Evolutionary conservation across 106 monocot species (phyloP), one percentile per base, ranked within the genome.

Genomic region (Apostasia shenzhenica): DNA sequence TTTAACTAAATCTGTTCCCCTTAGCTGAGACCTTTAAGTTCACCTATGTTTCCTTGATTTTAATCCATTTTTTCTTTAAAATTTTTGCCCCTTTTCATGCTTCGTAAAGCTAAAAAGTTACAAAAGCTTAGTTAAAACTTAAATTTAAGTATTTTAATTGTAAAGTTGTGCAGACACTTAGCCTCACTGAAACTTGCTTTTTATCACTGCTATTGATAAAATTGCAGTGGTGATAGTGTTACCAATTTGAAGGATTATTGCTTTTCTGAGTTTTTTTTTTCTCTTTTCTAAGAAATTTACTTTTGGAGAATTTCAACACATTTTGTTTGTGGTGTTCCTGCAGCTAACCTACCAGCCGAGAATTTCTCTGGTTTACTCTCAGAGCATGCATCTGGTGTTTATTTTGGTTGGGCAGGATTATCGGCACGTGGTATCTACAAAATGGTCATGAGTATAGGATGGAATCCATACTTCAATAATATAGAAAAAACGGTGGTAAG

Each of bases 391-490:
- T 97, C 92, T 3, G 97, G 97, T 47, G 97, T 97, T 52, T 97
- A 89, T 57, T 92, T 97, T 79, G 97, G 97, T 6, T 97, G 97
- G 97, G 97, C 97, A 70, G 71, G 70, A 41, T 67, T 92, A 37
- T 77, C 86, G 55, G 72, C 41, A 37, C 80, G 75, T 44, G 97
- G 92, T 14, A 69, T 92, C 54, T 92, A 77, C 73, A 97, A 97
- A 80, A 97, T 92, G 97, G 97, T 89, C 45, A 97, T 92, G 97
- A 92, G 89, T 65, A 81, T 97, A 70, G 95, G 92, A 48, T 92
- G 95, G 95, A 95, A 95, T 69, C 95, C 95, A 39, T 95, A 86
- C 71, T 95, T 95, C 56, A 82, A 92, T 62, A 92, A 95, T 60
- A 89, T 89, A 0, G 86, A 95, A 51, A 95, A 95, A 77, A 92